Conservation (phyloP, 306 rosid species). For the Fagus crenata region DNA sequence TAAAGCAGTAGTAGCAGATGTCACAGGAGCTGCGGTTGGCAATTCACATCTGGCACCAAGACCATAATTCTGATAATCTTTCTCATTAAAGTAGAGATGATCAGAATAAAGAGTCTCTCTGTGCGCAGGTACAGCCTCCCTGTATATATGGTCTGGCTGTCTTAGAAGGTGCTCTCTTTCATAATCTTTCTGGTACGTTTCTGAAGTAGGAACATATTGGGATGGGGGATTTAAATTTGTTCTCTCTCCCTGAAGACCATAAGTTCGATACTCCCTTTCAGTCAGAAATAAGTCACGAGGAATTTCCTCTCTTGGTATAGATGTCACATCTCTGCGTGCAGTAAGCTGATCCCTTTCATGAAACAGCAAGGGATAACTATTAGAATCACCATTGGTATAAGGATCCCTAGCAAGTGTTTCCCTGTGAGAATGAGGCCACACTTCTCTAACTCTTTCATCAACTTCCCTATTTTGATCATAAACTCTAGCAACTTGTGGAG, state of each 20-base stretch:
- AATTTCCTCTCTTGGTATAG: conserved; percentile 45
- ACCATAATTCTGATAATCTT: conserved; percentile 40
- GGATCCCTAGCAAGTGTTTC: conserved; percentile 38
- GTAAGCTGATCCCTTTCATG: conserved; percentile 46
- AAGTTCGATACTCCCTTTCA: conserved; percentile 59
- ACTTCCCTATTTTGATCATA: conserved; percentile 40
- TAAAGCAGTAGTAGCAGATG: too few species aligned
- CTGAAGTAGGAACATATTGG: conserved; percentile 33
- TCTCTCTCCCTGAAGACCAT: conserved; percentile 62
- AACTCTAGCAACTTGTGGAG: conserved; percentile 34
- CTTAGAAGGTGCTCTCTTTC: conserved; percentile 44
- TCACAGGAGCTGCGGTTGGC: too few species aligned
- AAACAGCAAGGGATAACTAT: conserved; percentile 33
- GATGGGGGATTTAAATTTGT: conserved; percentile 37
- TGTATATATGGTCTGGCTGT: conserved; percentile 35
- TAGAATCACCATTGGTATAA: conserved; percentile 29
- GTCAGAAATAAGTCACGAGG: conserved; percentile 50
- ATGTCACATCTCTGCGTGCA: conserved; percentile 27
- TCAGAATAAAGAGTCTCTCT: conserved; percentile 40
- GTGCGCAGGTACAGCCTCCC: conserved; percentile 39
- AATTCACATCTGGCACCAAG: conserved; percentile 40
- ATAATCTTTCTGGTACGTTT: conserved; percentile 46
- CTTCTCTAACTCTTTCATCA: conserved; percentile 30
- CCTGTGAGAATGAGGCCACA: conserved; percentile 27
- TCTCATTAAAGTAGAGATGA: conserved; percentile 43